Percentiles rank a stretch among this genome's conserved stretches.
These are phyloP conservation scores for Sequoia sempervirens DNA, from an alignment of 75 land plant genomes.

Conservation along the genomic window DNA sequence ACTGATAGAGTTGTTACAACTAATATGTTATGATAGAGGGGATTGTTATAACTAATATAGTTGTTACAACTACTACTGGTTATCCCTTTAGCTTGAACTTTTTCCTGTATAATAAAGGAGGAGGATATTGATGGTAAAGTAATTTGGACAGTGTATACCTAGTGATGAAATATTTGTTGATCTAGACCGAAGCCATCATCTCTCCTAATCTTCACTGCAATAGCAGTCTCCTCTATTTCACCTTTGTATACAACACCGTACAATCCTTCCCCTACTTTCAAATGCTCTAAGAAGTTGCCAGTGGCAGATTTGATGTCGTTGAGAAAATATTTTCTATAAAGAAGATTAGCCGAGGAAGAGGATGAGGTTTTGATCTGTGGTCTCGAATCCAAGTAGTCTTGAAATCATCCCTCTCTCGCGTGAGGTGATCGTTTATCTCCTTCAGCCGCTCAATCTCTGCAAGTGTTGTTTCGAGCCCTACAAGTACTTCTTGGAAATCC, in stretches of 20 bases:
- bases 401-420: background rate
- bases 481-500: too few species aligned
- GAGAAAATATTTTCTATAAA: background rate
- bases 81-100: background rate
- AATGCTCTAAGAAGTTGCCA: constrained; percentile 12
- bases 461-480: too few species aligned
- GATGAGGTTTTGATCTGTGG: background rate
- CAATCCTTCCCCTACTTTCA: constrained; percentile 38
- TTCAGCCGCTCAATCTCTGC: background rate
- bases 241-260: constrained; percentile 61
- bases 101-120: too few species aligned
- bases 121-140: background rate
- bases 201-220: constrained; percentile 49
- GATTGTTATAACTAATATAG: too few species aligned
- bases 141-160: constrained; percentile 19
- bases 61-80: too few species aligned
- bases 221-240: constrained; percentile 43
- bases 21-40: too few species aligned
- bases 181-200: constrained; percentile 27
- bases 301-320: constrained; percentile 18
- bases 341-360: background rate
- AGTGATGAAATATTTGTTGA: constrained; percentile 40
- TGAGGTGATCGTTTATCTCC: background rate
- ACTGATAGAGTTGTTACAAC: too few species aligned
- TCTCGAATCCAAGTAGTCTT: background rate